phyloP scores from a whole-genome alignment of 2,329 filamentous ascomycete species.

The Trichoderma pleuroti region DNA sequence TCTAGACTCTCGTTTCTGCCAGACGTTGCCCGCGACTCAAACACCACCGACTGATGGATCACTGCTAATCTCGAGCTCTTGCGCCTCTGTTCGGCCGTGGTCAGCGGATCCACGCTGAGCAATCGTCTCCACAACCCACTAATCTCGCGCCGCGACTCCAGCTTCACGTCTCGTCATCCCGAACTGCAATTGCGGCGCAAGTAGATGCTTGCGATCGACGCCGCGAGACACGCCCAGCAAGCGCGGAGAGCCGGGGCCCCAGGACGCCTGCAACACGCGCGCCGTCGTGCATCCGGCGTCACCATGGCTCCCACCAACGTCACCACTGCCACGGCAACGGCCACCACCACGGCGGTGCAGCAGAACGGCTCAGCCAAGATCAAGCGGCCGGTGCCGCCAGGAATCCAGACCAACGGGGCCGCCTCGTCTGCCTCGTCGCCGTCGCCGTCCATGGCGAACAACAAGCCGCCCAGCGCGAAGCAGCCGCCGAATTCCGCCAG shows the following conservation, averaged over 20 bases:
- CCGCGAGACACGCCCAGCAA: constrained; percentile 8
- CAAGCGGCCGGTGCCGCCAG: constrained; percentile 64
- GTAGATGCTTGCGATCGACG: constrained; percentile 24
- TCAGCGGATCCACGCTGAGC: constrained; percentile 15
- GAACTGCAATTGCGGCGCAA: constrained; percentile 15
- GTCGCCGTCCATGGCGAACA: constrained; percentile 54
- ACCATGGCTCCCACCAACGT: constrained; percentile 56
- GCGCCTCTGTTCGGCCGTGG: constrained; percentile 17
- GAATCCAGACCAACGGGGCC: constrained; percentile 63
- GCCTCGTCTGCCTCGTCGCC: constrained; percentile 57
- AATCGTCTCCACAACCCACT: constrained; percentile 23
- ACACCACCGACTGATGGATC: constrained; percentile 9
- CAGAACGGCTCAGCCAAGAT: constrained; percentile 53
- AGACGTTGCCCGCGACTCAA: background rate
- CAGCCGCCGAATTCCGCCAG: constrained; percentile 34
- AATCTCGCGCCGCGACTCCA: constrained; percentile 23
- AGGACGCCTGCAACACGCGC: constrained; percentile 2
- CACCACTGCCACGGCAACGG: constrained; percentile 39
- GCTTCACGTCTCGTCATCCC: constrained; percentile 19
- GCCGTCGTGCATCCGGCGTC: constrained; percentile 26
- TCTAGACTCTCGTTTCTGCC: constrained; percentile 1
- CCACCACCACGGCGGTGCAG: constrained; percentile 42
- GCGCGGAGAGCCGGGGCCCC: constrained; percentile 4
- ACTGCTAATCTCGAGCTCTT: background rate
- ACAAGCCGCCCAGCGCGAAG: constrained; percentile 49